A percentile compares a stretch with the other conserved stretches of the same genome.
phyloP scores from a whole-genome alignment of 2,329 filamentous ascomycete genomes.

The Pestalotiopsis sp. region DNA sequence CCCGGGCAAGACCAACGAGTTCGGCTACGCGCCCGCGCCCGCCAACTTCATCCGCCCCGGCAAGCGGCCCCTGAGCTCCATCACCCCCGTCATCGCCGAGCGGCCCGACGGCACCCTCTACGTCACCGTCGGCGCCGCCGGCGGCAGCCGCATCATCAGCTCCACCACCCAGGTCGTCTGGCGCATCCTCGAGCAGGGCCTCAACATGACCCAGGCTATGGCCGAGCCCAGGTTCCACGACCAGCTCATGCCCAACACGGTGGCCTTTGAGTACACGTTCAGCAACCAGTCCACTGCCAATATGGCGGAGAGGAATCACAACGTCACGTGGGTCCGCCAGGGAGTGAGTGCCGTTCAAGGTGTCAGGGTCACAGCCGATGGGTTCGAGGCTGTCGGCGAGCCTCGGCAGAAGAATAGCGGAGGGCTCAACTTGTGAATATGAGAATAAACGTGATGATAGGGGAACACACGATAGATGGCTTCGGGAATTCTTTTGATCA shows the following conservation, averaged over 20 bases:
- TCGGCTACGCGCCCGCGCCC: slow-evolving; percentile 79
- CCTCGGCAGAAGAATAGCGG: slow-evolving; percentile 73
- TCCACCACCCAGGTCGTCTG: slow-evolving; percentile 74
- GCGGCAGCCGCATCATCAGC: slow-evolving; percentile 83
- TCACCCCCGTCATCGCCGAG: slow-evolving; percentile 76
- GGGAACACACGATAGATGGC: not conserved
- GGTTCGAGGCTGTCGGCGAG: slow-evolving; percentile 78
- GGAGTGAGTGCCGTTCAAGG: slow-evolving; percentile 72
- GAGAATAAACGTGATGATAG: not conserved
- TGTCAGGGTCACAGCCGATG: slow-evolving; percentile 64
- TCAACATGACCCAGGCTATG: slow-evolving; percentile 64
- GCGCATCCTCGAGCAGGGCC: slow-evolving; percentile 67
- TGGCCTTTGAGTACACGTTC: slow-evolving; percentile 70
- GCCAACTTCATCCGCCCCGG: slow-evolving; percentile 80
- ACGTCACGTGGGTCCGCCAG: slow-evolving; percentile 67
- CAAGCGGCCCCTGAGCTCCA: slow-evolving; percentile 83
- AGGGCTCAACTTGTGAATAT: slow-evolving; percentile 47
- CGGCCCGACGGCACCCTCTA: slow-evolving; percentile 64
- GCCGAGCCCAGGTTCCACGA: slow-evolving; percentile 74
- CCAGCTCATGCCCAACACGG: slow-evolving; percentile 73
- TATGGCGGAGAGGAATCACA: slow-evolving; percentile 67
- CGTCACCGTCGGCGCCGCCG: slow-evolving; percentile 73
- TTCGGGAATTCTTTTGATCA: not conserved
- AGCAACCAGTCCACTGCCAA: slow-evolving; percentile 64
- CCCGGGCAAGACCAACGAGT: slow-evolving; percentile 74